These are phyloP conservation scores for Colletotrichum tofieldiae DNA, from an alignment of 2,329 filamentous ascomycete genomes.

Conservation along the genomic window DNA sequence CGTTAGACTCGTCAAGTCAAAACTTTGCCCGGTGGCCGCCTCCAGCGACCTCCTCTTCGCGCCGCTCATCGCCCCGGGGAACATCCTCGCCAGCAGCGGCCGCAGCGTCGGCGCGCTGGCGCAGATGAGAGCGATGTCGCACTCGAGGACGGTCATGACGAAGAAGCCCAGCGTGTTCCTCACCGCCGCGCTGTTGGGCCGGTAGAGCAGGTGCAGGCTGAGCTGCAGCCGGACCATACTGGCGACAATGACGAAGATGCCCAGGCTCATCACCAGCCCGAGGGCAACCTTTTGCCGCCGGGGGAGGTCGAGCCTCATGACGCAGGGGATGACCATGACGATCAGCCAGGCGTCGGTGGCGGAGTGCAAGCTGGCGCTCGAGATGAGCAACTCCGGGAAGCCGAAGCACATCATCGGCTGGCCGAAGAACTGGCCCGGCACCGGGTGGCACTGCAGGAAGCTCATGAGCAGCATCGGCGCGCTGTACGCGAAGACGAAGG, in stretches of 20 bases:
- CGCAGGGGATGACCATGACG: constrained; percentile 58
- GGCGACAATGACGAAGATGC: constrained; percentile 57
- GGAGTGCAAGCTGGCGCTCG: constrained; percentile 63
- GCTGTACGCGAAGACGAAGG: constrained; percentile 53
- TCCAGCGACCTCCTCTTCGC: constrained; percentile 37
- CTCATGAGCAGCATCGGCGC: constrained; percentile 54
- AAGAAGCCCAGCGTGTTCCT: constrained; percentile 52
- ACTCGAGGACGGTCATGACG: constrained; percentile 55
- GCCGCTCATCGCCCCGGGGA: constrained; percentile 47
- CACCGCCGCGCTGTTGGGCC: constrained; percentile 42
- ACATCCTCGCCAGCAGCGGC: constrained; percentile 49
- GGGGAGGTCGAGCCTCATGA: constrained; percentile 56
- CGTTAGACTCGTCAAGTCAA: constrained; percentile 50
- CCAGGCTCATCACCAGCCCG: constrained; percentile 60
- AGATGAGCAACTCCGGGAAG: constrained; percentile 59
- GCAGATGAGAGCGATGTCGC: constrained; percentile 55
- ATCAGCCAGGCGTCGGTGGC: constrained; percentile 62
- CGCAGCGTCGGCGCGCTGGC: constrained; percentile 53
- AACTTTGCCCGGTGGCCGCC: constrained; percentile 41
- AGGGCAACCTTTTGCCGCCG: constrained; percentile 62
- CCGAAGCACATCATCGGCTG: constrained; percentile 55
- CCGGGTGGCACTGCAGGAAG: constrained; percentile 62
- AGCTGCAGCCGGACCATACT: constrained; percentile 53
- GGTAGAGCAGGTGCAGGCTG: constrained; percentile 48
- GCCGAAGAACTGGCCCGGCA: constrained; percentile 55